Percentiles rank a stretch among this genome's conserved stretches.
Conservation (phyloP, 768 basidiomycete genomes). For the Hericium coralloides region DNA sequence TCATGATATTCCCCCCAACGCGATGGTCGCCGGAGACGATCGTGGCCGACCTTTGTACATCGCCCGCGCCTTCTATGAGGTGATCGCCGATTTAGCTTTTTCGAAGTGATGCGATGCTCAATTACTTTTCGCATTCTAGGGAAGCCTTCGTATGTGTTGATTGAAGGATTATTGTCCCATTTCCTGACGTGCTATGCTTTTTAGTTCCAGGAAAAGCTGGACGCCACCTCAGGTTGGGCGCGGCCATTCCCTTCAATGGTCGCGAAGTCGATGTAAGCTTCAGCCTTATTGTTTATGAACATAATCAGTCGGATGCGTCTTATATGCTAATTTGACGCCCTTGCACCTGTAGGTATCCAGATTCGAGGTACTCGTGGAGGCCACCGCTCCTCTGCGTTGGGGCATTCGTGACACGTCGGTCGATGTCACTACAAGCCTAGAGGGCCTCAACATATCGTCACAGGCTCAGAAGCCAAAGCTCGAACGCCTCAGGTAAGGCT, state of each 20-base stretch:
- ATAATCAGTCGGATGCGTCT: background rate
- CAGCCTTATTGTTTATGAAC: background rate
- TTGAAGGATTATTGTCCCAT: background rate
- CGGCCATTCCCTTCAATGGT: constrained; percentile 25
- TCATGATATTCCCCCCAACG: constrained; percentile 10
- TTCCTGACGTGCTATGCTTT: background rate
- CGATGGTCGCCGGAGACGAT: constrained; percentile 11
- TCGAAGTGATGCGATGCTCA: background rate
- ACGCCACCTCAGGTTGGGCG: constrained; percentile 21
- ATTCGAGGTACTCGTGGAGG: constrained; percentile 28
- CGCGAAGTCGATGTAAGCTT: constrained; percentile 23
- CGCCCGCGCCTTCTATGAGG: constrained; percentile 14
- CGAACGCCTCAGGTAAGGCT: too few relatives aligned
- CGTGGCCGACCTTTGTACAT: constrained; percentile 9
- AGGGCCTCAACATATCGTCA: too few relatives aligned
- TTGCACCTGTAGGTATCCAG: constrained; percentile 18
- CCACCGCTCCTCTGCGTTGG: constrained; percentile 10
- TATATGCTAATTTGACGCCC: background rate
- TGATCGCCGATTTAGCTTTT: background rate
- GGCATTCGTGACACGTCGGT: background rate
- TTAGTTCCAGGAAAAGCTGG: constrained; percentile 28
- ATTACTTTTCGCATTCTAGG: background rate
- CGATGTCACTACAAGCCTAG: too few relatives aligned
- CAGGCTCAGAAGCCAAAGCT: too few relatives aligned
- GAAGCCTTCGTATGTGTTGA: constrained; percentile 7